Evolutionary conservation across 495 filamentous ascomycete genomes (phyloP), one percentile per base, ranked within the genome.

Genomic region (Neurospora pannonica): DNA sequence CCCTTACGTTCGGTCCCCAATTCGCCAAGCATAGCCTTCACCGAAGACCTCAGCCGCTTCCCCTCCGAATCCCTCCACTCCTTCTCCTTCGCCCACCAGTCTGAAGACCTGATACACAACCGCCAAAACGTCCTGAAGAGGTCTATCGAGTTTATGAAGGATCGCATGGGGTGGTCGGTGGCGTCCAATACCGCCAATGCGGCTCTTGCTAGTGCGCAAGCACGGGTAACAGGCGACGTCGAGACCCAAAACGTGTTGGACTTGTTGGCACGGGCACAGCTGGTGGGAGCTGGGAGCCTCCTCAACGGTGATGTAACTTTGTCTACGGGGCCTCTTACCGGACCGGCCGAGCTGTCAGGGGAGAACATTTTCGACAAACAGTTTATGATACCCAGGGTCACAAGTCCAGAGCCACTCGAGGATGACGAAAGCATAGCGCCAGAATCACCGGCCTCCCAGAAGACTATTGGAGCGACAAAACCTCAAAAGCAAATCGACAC

Each of bases 81-180:
- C 0, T 99, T 99, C 84, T 98, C 97, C 38, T 99, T 99, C 81
- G 94, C 97, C 4, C 93, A 97, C 74, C 95, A 97, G 82, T 94
- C 95, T 6, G 95, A 97, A 79, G 95, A 98, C 77, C 86, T 92
- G 62, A 88, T 98, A 37, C 92, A 97, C 78, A 97, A 86, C 79
- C 89, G 97, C 69, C 97, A 98, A 79, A 98, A 94, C 83, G 91
- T 97, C 24, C 80, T 99, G 77, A 98, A 97, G 80, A 87, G 94
- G 72, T 97, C 94, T 17, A 92, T 99, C 75, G 97, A 98, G 82
- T 98, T 98, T 80, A 96, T 99, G 95, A 90, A 93, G 78, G 95
- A 98, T 80, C 94, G 91, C 73, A 87, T 97, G 80, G 94, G 94
- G 74, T 97, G 94, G 94, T 77, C 88, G 78, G 76, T 89, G 86